Evolutionary conservation across 2,329 filamentous ascomycete species (phyloP).

Genomic region (Rutstroemia sp.): DNA sequence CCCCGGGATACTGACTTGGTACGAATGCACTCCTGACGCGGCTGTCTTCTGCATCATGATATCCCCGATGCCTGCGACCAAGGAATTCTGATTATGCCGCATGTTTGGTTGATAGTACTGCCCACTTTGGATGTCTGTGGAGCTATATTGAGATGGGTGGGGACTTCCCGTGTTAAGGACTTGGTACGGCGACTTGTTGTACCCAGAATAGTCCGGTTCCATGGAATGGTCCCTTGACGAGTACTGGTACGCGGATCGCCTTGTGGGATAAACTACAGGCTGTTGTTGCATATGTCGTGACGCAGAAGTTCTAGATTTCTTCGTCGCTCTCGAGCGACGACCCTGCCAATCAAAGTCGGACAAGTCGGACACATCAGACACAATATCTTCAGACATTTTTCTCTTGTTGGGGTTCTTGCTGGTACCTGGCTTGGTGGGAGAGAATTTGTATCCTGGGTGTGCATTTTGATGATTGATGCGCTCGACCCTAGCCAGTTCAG

Average conservation of each 20-base stretch:
- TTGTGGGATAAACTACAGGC: conserved; percentile 23
- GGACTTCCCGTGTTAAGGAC: conserved; percentile 43
- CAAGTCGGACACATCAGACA: conserved; percentile 37
- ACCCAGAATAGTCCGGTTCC: conserved; percentile 22
- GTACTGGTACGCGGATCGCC: conserved; percentile 26
- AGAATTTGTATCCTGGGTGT: conserved; percentile 91
- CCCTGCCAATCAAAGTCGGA: conserved; percentile 39
- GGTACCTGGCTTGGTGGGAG: conserved; percentile 60
- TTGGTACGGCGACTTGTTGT: conserved; percentile 43
- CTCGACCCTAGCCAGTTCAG: conserved; percentile 71
- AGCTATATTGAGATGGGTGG: conserved; percentile 38
- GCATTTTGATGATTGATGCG: conserved; percentile 77
- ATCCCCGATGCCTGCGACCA: conserved; percentile 31
- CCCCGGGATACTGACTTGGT: conserved; percentile 32
- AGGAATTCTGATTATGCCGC: conserved; percentile 18
- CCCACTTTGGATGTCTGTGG: conserved; percentile 34
- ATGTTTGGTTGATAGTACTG: conserved; percentile 42
- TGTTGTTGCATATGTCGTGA: conserved; percentile 15
- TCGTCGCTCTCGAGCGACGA: conserved; percentile 19
- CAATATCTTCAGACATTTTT: conserved; percentile 34
- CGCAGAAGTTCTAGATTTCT: conserved; percentile 11
- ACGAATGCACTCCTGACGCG: conserved; percentile 24
- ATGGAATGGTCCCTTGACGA: conserved; percentile 25
- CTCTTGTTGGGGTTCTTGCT: conserved; percentile 43
- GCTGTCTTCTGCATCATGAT: conserved; percentile 36